A percentile compares a stretch with the other conserved stretches of the same genome.
Evolutionary conservation across 2,329 filamentous ascomycete species (phyloP).

Genomic region (Apiospora aurea): DNA sequence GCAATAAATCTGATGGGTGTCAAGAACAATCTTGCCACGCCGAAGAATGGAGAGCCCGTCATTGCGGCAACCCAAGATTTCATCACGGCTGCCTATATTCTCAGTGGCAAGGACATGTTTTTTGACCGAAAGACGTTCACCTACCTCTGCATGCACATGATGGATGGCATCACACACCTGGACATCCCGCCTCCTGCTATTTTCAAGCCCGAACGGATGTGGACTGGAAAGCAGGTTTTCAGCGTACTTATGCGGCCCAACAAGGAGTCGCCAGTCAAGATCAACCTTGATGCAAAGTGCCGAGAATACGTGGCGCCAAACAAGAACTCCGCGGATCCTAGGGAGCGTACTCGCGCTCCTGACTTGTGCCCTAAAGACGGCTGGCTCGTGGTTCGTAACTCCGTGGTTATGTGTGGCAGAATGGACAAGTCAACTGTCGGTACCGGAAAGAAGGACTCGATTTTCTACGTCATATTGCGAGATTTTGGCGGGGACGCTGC

Average conservation of each 20-base stretch:
- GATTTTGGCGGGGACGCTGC: conserved; percentile 93
- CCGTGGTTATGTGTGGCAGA: conserved; percentile 93
- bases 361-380: conserved; percentile 87
- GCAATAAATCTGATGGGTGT: conserved; percentile 98
- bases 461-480: conserved; percentile 95
- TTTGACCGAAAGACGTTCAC: conserved; percentile 89
- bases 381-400: conserved; percentile 93
- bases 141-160: conserved; percentile 93
- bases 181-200: conserved; percentile 89
- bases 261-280: conserved; percentile 77
- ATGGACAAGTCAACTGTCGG: conserved; percentile 99
- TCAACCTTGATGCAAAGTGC: conserved; percentile 94
- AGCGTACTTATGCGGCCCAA: conserved; percentile 91
- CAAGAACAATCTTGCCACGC: conserved; percentile 93
- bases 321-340: conserved; percentile 62
- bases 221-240: conserved; percentile 98
- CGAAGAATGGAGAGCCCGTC: conserved; percentile 97
- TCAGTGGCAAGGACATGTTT: conserved; percentile 93
- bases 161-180: conserved; percentile 77
- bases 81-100: conserved; percentile 90
- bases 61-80: conserved; percentile 99
- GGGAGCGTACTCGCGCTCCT: conserved; percentile 54
- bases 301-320: conserved; percentile 66
- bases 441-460: conserved; percentile 94
- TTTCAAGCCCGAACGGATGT: conserved; percentile 83